phyloP scores from a whole-genome alignment of 768 basidiomycete genomes.

The Pisolithus albus region DNA sequence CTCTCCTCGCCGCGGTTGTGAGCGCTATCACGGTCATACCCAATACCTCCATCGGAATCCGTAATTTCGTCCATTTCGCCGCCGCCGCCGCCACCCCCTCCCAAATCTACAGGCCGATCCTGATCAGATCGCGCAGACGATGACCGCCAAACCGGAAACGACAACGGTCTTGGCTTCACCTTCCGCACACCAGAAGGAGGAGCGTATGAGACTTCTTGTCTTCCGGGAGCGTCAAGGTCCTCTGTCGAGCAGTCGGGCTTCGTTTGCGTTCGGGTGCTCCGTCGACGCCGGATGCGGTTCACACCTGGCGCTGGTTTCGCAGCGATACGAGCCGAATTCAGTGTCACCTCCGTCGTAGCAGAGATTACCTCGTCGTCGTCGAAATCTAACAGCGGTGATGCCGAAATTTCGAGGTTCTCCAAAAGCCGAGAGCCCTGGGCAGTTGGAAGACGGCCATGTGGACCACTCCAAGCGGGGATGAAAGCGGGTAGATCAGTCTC shows the following conservation, averaged over 20 bases:
- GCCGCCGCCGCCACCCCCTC: no score
- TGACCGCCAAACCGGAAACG: no score
- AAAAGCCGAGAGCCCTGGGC: slow-evolving; percentile 14
- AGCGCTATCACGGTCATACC: no score
- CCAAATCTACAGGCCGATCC: no score
- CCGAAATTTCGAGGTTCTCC: slow-evolving; percentile 23
- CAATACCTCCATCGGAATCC: no score
- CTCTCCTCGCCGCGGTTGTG: no score
- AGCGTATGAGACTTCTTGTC: neutral
- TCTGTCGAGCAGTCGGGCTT: slow-evolving; percentile 12
- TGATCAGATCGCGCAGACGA: no score
- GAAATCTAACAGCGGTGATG: slow-evolving; percentile 16
- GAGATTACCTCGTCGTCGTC: neutral
- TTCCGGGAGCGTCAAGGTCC: neutral
- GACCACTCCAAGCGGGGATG: neutral
- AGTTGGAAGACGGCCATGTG: neutral
- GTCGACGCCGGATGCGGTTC: slow-evolving; percentile 10
- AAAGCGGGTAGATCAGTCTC: neutral
- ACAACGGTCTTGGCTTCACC: no score
- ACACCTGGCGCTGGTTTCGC: no score
- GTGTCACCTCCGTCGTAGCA: no score
- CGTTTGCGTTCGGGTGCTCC: slow-evolving; percentile 20
- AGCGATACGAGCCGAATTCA: no score
- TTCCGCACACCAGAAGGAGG: neutral
- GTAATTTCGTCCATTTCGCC: no score